Percentiles rank a stretch among this genome's conserved stretches.
Conservation (phyloP, 2,329 filamentous ascomycete genomes). For the Aureobasidium leucospermi region DNA sequence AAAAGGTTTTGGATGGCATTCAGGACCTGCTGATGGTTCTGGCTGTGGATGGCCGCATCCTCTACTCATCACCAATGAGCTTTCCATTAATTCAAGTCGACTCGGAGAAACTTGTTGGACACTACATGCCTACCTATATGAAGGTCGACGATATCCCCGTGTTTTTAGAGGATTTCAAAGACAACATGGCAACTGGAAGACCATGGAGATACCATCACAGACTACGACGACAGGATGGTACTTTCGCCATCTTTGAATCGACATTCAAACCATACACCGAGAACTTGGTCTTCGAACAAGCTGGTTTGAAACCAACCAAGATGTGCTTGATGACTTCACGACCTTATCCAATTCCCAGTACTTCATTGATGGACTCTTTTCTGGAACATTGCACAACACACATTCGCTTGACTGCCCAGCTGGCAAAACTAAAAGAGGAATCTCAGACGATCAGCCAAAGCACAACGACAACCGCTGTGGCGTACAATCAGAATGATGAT, state of each 20-base stretch:
- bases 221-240: not conserved
- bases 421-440: not conserved
- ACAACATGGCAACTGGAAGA: not conserved
- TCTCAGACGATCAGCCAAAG: not conserved
- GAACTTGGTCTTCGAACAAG: not conserved
- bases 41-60: not conserved
- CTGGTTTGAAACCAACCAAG: not conserved
- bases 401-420: not conserved
- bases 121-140: slow-evolving; percentile 1
- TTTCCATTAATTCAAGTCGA: not conserved
- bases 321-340: slow-evolving; percentile 6
- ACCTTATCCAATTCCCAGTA: not conserved
- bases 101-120: not conserved
- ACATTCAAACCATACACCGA: slow-evolving; percentile 4
- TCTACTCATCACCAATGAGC: not conserved
- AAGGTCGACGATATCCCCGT: slow-evolving; percentile 1
- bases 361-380: slow-evolving; percentile 1
- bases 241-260: not conserved
- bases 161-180: not conserved
- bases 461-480: not conserved
- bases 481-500: not conserved
- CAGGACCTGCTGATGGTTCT: not conserved
- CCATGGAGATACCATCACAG: not conserved
- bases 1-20: not conserved
- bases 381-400: slow-evolving; percentile 2